Conservation (phyloP, 768 basidiomycete species). For the Suillus occidentalis region DNA sequence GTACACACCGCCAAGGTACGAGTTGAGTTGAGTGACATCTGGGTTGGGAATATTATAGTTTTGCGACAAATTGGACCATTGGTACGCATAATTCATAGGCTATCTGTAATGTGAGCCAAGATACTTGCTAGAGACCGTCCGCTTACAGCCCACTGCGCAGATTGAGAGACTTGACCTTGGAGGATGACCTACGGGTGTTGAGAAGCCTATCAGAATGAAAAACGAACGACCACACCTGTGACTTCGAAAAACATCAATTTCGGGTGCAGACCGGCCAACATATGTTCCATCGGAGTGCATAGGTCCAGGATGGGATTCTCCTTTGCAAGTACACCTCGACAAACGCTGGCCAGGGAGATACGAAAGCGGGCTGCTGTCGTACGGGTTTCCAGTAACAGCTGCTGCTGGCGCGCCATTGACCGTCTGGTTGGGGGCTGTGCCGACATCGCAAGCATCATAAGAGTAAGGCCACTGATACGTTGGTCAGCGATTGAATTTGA, state of each 20-base stretch:
- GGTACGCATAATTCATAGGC: conserved; percentile 78
- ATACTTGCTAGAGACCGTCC: neutral
- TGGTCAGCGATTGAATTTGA: conserved; percentile 8
- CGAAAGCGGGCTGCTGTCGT: conserved; percentile 57
- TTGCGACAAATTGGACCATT: conserved; percentile 63
- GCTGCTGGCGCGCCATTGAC: conserved; percentile 60
- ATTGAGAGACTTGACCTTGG: conserved; percentile 74
- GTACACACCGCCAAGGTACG: conserved; percentile 72
- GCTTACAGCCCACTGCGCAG: conserved; percentile 77
- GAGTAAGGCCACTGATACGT: conserved; percentile 71
- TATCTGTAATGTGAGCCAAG: conserved; percentile 25
- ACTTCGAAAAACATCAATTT: conserved; percentile 92
- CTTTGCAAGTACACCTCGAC: conserved; percentile 84
- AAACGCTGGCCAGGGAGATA: conserved; percentile 88
- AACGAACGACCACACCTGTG: conserved; percentile 48
- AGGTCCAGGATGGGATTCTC: conserved; percentile 88
- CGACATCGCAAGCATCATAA: conserved; percentile 89
- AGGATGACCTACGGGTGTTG: conserved; percentile 32
- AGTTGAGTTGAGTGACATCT: conserved; percentile 52
- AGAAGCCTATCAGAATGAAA: conserved; percentile 3
- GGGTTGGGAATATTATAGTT: conserved; percentile 59
- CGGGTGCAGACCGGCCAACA: conserved; percentile 80
- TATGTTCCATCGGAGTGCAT: conserved; percentile 73
- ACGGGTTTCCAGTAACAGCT: conserved; percentile 61
- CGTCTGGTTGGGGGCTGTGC: conserved; percentile 87